Conservation (phyloP, 2,329 filamentous ascomycete genomes). For the Pleomassaria siparia region DNA sequence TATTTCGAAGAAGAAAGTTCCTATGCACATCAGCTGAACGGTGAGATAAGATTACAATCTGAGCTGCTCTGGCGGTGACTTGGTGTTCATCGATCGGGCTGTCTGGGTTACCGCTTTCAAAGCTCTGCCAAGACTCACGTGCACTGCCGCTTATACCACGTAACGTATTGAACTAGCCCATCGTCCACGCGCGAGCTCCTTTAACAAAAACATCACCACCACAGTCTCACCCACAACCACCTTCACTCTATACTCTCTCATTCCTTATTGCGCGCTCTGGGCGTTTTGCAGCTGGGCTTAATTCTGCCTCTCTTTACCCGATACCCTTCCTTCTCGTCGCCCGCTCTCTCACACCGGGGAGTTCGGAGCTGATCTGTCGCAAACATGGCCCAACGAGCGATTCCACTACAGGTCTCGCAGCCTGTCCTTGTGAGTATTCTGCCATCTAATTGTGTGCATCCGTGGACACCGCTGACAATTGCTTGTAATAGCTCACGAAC, state of each 20-base stretch:
- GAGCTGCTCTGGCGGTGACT: background rate
- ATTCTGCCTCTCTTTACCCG: conserved; percentile 34
- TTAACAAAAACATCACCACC: conserved; percentile 25
- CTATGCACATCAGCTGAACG: no score
- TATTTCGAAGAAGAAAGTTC: no score
- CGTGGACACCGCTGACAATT: conserved; percentile 31
- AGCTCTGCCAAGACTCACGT: background rate
- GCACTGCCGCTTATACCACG: conserved; percentile 1
- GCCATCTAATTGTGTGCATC: conserved; percentile 2
- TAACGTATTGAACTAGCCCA: background rate
- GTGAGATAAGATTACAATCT: no score
- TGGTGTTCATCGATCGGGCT: background rate
- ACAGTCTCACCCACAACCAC: conserved; percentile 22
- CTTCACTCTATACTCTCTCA: conserved; percentile 33
- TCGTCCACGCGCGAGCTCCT: conserved; percentile 4
- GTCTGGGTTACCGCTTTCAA: background rate
- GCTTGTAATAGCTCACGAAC: conserved; percentile 44
- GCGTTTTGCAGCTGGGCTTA: conserved; percentile 42
- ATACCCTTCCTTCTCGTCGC: conserved; percentile 35
- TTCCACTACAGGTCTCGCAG: conserved; percentile 80
- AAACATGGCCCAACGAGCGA: conserved; percentile 72
- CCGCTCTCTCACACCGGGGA: conserved; percentile 39
- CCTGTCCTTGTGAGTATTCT: conserved; percentile 69
- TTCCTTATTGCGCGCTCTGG: conserved; percentile 42
- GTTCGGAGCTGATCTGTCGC: conserved; percentile 43